phyloP scores from a whole-genome alignment of 345 rosid species.

The Eucalyptus sp. region DNA sequence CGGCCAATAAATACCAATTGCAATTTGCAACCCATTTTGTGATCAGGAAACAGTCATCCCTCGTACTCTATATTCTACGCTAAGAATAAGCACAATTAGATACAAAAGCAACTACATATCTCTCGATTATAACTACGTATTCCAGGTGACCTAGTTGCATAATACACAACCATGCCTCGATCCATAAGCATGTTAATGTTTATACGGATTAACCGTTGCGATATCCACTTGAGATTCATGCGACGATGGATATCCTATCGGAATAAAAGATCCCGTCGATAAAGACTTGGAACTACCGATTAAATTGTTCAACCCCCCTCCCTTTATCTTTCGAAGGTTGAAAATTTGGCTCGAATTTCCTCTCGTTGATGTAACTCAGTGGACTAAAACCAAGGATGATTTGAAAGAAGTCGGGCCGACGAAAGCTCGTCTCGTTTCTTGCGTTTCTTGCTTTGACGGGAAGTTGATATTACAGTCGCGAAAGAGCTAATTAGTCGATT shows the following conservation, averaged over 20 bases:
- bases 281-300: not conserved
- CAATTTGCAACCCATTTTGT: not conserved
- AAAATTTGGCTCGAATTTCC: not conserved
- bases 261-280: not conserved
- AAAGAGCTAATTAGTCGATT: not conserved
- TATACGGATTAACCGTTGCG: not conserved
- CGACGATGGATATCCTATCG: not conserved
- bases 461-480: not conserved
- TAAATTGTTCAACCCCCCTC: not conserved
- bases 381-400: not conserved
- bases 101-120: not conserved
- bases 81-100: no score
- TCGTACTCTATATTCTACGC: no score
- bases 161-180: not conserved
- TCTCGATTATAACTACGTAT: not conserved
- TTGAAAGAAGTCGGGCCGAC: not conserved
- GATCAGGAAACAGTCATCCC: not conserved
- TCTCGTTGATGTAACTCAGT: not conserved
- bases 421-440: not conserved
- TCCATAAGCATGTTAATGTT: not conserved
- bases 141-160: not conserved
- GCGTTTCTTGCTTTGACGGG: not conserved
- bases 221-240: not conserved
- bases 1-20: not conserved
- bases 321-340: not conserved